phyloP scores from a whole-genome alignment of 2,329 filamentous ascomycete genomes.

The Ramularia collo-cygni region DNA sequence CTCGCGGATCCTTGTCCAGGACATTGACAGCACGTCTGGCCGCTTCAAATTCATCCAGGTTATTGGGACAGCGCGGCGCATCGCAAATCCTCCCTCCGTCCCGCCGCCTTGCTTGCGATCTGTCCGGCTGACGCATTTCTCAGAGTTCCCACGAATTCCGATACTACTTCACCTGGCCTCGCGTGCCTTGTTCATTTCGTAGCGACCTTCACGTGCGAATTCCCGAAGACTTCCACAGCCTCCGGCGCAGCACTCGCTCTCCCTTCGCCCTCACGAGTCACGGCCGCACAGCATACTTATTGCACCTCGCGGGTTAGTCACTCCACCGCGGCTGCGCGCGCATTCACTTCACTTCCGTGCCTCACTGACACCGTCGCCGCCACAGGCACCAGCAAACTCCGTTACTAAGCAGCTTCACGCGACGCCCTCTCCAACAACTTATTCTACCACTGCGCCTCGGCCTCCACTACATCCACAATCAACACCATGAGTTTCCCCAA shows the following conservation, averaged over 20 bases:
- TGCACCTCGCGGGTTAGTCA: constrained; percentile 23
- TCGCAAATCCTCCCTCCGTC: constrained; percentile 1
- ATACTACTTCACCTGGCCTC: too few relatives aligned
- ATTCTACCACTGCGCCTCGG: constrained; percentile 8
- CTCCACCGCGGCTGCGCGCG: background rate
- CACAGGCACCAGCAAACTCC: constrained; percentile 9
- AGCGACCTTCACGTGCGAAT: constrained; percentile 6
- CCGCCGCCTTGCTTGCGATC: background rate
- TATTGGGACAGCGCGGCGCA: background rate
- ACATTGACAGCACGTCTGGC: background rate
- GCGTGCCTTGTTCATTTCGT: background rate
- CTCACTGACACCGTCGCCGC: constrained; percentile 3
- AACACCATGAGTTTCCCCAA: constrained; percentile 59
- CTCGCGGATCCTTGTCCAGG: background rate
- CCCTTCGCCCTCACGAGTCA: constrained; percentile 20
- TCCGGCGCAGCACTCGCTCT: constrained; percentile 14
- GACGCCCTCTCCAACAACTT: constrained; percentile 9
- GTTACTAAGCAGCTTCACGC: constrained; percentile 17
- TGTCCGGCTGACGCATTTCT: too few relatives aligned
- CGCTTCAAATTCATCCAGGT: background rate
- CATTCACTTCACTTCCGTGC: constrained; percentile 3
- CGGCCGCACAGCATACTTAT: constrained; percentile 30
- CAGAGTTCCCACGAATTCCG: constrained; percentile 6
- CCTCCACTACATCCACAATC: constrained; percentile 3
- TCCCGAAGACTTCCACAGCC: constrained; percentile 8